A percentile compares a stretch with the other conserved stretches of the same genome.
Evolutionary conservation across 306 rosid species (phyloP).

Genomic region (Echinosophora koreensis): DNA sequence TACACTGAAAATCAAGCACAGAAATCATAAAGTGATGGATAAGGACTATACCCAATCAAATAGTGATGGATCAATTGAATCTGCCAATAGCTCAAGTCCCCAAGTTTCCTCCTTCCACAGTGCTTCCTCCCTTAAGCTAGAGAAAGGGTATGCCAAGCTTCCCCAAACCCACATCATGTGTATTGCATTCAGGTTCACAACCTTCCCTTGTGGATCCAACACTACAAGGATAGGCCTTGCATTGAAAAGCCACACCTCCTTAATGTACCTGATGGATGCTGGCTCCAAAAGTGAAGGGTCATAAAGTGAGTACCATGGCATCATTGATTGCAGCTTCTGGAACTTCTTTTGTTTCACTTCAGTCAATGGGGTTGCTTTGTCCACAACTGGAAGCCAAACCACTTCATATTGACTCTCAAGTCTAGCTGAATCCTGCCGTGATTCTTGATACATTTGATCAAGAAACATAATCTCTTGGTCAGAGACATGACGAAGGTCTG

Average conservation of each 20-base stretch:
- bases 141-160: conserved; percentile 70
- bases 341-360: conserved; percentile 46
- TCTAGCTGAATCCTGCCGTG: conserved; percentile 43
- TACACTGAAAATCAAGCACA: background rate
- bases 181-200: conserved; percentile 65
- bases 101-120: conserved; percentile 68
- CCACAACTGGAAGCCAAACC: conserved; percentile 71
- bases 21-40: no score
- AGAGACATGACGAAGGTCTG: conserved; percentile 55
- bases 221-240: conserved; percentile 65
- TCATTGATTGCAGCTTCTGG: conserved; percentile 41
- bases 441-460: conserved; percentile 57
- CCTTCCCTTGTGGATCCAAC: conserved; percentile 66
- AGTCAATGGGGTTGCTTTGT: conserved; percentile 17
- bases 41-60: conserved; percentile 63
- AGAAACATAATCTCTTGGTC: conserved; percentile 50
- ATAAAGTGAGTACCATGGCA: conserved; percentile 63
- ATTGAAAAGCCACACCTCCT: conserved; percentile 61
- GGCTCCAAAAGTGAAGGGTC: conserved; percentile 55
- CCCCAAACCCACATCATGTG: conserved; percentile 87
- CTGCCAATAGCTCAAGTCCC: conserved; percentile 63
- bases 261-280: conserved; percentile 58
- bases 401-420: conserved; percentile 60
- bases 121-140: conserved; percentile 55
- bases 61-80: conserved; percentile 49